phyloP scores from a whole-genome alignment of 73 alveolate genomes.

The Urostyla sp. region DNA sequence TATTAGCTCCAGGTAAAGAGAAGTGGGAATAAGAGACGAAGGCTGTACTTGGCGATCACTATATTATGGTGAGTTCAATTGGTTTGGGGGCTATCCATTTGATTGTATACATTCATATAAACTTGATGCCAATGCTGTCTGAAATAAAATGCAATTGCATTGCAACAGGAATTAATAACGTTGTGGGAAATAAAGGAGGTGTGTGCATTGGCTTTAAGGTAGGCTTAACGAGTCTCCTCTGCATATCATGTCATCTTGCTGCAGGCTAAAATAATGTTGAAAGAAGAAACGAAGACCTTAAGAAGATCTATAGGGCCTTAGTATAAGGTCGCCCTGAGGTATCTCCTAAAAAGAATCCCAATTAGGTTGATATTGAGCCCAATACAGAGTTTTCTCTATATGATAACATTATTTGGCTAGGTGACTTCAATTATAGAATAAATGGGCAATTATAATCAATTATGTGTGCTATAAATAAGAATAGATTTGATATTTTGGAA shows the following conservation, averaged over 20 bases:
- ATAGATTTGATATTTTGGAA: slow-evolving; percentile 43
- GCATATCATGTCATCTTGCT: slow-evolving; percentile 89
- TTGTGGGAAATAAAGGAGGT: slow-evolving; percentile 96
- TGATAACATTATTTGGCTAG: slow-evolving; percentile 91
- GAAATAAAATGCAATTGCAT: slow-evolving; percentile 76
- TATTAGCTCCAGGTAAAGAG: slow-evolving; percentile 79
- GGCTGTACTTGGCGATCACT: slow-evolving; percentile 75
- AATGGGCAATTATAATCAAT: slow-evolving; percentile 63
- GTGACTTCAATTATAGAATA: slow-evolving; percentile 94
- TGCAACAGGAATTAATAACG: slow-evolving; percentile 87
- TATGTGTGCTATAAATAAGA: slow-evolving; percentile 49
- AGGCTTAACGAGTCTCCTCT: slow-evolving; percentile 76
- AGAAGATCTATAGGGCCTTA: slow-evolving; percentile 71
- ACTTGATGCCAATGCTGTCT: slow-evolving; percentile 68
- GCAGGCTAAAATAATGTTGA: slow-evolving; percentile 83
- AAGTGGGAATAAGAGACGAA: slow-evolving; percentile 78
- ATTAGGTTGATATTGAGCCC: not conserved
- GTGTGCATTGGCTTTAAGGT: slow-evolving; percentile 84
- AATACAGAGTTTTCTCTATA: slow-evolving; percentile 52
- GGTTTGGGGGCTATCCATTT: slow-evolving; percentile 91
- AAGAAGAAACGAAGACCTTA: slow-evolving; percentile 79
- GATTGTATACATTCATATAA: slow-evolving; percentile 73
- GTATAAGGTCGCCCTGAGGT: slow-evolving; percentile 1
- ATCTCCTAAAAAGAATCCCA: not conserved
- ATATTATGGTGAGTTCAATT: slow-evolving; percentile 72